Base-by-base conservation (phyloP, 2,329 filamentous ascomycete species). In the Pseudogymnoascus sp. region DNA sequence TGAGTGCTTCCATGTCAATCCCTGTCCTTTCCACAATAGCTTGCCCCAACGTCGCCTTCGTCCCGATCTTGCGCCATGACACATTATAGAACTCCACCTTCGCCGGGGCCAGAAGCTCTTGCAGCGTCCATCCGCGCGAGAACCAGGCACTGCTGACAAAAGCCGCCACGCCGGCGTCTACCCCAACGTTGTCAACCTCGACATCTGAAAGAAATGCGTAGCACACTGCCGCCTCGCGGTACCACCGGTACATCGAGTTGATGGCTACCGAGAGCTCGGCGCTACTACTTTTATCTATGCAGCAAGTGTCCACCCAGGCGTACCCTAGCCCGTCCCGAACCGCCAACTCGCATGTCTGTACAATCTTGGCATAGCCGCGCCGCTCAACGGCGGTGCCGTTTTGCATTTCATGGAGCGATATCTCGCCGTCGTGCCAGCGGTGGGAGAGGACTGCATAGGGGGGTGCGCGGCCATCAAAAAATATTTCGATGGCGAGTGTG, bases 391-490 rank as follows among this genome's bases (percentile, higher is more conserved):
- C 68, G 59, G 70, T 69, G 2, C 62, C 60, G 9, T 21, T 18
- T 12, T 38, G 28, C 34, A 69, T 64, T 28, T 71, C 68, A 19
- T 64, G 48, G 39, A 69, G 67, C 0, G 65, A 60, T 8, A 71
- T 67, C 61, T 73, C 71, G 2, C 65, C 70, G 1, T 64, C 57
- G 8, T 62, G 63, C 71, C 71, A 72, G 8, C 63, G 67, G 57
- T 73, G 71, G 2, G 70, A 72, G 5, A 73, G 62, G 3, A 72
- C 71, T 1, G 67, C 69, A 60, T 72, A 72, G 1, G 66, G 38
- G 7, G 69, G 69, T 5, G 8, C n/a, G 5, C 64, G 52, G 7
- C 37, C 57, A 10, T 56, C 61, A 7, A 19, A 35, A 41, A 64
- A 64, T 33, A 61, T 59, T 57, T 62, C 30, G 4, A 64, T 56